Evolutionary conservation across 176 grass and related monocot species (phyloP).

Genomic region (sorghum (Sorghum bicolor)): DNA sequence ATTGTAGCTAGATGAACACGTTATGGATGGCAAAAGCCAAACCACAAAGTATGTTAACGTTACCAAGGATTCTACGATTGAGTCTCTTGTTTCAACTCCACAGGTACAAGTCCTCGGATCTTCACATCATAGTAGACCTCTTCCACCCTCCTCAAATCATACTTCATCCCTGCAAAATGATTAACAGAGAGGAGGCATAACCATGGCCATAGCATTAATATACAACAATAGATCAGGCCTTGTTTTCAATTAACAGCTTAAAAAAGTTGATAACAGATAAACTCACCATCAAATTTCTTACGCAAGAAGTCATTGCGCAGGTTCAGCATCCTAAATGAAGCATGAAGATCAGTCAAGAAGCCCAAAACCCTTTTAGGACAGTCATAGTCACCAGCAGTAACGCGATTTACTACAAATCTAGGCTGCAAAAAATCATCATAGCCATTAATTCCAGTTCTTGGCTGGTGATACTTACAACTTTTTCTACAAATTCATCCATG

Average conservation of each 20-base stretch:
- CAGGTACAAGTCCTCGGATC: slow-evolving; percentile 72
- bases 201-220: background rate
- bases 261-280: background rate
- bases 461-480: background rate
- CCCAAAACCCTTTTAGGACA: slow-evolving; percentile 77
- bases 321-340: slow-evolving; percentile 95
- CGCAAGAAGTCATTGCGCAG: slow-evolving; percentile 91
- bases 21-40: background rate
- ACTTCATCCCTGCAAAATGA: slow-evolving; percentile 78
- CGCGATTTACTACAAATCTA: slow-evolving; percentile 87
- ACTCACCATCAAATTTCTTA: slow-evolving; percentile 96
- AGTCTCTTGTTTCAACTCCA: slow-evolving; percentile 30
- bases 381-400: slow-evolving; percentile 85
- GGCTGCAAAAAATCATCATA: slow-evolving; percentile 47
- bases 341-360: slow-evolving; percentile 90
- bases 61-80: slow-evolving; percentile 6
- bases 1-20: background rate
- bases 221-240: background rate
- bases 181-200: background rate
- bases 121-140: slow-evolving; percentile 98
- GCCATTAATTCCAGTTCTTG: background rate
- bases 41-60: background rate
- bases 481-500: background rate
- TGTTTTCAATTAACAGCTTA: background rate
- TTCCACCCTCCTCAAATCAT: slow-evolving; percentile 92